Percentiles rank a stretch among this genome's conserved stretches.
Evolutionary conservation across 495 filamentous ascomycete species (phyloP).

Genomic region (Penicillium cosmopolitanum): DNA sequence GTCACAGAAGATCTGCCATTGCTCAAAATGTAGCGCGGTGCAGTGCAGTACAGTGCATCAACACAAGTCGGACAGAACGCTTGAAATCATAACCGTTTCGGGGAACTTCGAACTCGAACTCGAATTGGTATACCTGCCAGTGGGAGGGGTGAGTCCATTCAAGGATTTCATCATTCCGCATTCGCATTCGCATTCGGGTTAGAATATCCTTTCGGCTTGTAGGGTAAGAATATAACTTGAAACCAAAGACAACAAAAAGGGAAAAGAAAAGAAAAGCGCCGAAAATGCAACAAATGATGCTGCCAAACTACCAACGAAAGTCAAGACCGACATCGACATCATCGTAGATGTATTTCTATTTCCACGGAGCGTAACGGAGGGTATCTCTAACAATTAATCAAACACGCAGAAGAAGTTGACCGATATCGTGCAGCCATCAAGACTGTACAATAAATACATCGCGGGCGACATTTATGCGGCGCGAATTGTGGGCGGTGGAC

Average conservation of each 20-base stretch:
- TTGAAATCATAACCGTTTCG: neutral
- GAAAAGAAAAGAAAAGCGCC: neutral
- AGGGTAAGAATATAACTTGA: neutral
- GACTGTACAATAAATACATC: neutral
- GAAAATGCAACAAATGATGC: neutral
- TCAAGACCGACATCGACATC: neutral
- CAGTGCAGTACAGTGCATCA: neutral
- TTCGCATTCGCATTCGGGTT: too few relatives aligned
- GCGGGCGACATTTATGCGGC: neutral
- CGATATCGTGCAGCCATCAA: neutral
- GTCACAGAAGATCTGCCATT: too few relatives aligned
- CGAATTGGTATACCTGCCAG: neutral
- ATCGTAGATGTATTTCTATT: neutral
- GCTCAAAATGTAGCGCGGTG: too few relatives aligned
- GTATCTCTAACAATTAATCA: constrained; percentile 20
- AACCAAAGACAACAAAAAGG: neutral
- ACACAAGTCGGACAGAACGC: neutral
- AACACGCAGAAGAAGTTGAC: constrained; percentile 1
- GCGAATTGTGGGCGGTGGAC: constrained; percentile 26
- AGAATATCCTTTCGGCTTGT: neutral
- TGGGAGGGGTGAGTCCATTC: neutral
- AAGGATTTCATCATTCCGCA: too few relatives aligned
- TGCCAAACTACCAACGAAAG: neutral
- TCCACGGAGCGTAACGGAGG: constrained; percentile 7
- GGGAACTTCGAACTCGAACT: neutral